phyloP scores from a whole-genome alignment of 495 filamentous ascomycete species.

The Neurospora hispaniola region DNA sequence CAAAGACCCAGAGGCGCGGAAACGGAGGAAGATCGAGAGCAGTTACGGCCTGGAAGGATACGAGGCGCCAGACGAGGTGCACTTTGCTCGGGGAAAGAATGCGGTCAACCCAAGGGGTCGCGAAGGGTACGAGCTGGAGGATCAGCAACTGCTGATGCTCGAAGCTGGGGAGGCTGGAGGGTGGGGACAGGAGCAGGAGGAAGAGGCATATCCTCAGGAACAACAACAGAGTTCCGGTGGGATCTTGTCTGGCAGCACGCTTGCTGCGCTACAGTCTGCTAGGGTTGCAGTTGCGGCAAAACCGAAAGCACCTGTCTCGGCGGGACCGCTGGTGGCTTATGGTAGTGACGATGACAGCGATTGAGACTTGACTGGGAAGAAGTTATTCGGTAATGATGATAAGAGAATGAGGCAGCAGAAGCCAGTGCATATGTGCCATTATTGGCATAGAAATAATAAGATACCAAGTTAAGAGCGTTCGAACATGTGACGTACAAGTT shows the following conservation, averaged over 20 bases:
- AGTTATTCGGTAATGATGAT: slow-evolving; percentile 1
- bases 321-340: slow-evolving; percentile 75
- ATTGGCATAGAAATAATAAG: neutral
- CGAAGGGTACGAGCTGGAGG: slow-evolving; percentile 36
- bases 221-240: slow-evolving; percentile 37
- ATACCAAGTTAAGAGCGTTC: neutral
- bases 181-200: slow-evolving; percentile 32
- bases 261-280: slow-evolving; percentile 57
- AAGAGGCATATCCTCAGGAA: slow-evolving; percentile 30
- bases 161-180: slow-evolving; percentile 28
- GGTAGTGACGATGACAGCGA: slow-evolving; percentile 72
- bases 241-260: slow-evolving; percentile 70
- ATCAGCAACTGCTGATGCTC: slow-evolving; percentile 41
- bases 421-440: neutral
- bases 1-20: slow-evolving; percentile 71
- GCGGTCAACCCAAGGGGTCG: slow-evolving; percentile 48
- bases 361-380: neutral
- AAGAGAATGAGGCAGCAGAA: neutral
- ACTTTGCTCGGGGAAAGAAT: slow-evolving; percentile 62
- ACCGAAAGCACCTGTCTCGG: slow-evolving; percentile 29
- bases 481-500: neutral
- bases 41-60: slow-evolving; percentile 84
- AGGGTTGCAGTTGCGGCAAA: slow-evolving; percentile 40
- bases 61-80: slow-evolving; percentile 88
- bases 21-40: slow-evolving; percentile 81